Conservation (phyloP, 1,284 basidiomycete species). For the Leccinum subrobustum region DNA sequence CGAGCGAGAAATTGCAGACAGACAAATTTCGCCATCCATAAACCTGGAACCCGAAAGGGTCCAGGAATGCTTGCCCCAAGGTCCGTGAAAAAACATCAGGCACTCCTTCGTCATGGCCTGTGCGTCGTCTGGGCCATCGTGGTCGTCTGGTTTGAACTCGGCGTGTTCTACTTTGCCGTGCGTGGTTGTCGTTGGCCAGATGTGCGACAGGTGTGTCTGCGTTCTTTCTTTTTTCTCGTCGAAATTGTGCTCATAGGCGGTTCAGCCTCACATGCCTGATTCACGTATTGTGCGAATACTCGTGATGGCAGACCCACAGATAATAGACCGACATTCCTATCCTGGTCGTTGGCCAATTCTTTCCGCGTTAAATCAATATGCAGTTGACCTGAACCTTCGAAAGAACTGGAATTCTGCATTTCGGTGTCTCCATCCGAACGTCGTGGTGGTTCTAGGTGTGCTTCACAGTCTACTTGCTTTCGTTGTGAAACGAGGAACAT, state of each 20-base stretch:
- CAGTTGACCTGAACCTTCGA: conserved; percentile 69
- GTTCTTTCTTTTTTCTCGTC: not conserved
- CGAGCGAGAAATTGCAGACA: no score
- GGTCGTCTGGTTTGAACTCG: conserved; percentile 33
- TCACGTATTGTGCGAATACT: conserved; percentile 56
- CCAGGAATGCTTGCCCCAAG: conserved; percentile 4
- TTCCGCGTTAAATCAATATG: conserved; percentile 46
- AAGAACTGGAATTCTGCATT: conserved; percentile 73
- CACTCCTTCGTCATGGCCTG: conserved; percentile 17
- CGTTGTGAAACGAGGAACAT: not conserved
- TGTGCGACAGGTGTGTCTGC: conserved; percentile 17
- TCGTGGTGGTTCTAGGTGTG: conserved; percentile 80
- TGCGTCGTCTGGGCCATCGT: conserved; percentile 27
- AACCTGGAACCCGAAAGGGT: no score
- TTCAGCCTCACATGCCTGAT: conserved; percentile 20
- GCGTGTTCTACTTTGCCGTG: conserved; percentile 23
- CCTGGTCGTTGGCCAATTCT: conserved; percentile 41
- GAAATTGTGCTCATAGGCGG: not conserved
- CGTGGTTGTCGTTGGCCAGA: conserved; percentile 30
- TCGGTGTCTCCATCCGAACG: conserved; percentile 58
- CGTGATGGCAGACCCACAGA: conserved; percentile 77
- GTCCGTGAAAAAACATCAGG: conserved; percentile 3
- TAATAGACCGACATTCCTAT: conserved; percentile 54
- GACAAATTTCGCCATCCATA: no score
- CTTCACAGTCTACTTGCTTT: conserved; percentile 55